Percentiles rank a stretch among this genome's conserved stretches.
Conservation (phyloP, 768 basidiomycete genomes). For the Naematelia aurantialba region DNA sequence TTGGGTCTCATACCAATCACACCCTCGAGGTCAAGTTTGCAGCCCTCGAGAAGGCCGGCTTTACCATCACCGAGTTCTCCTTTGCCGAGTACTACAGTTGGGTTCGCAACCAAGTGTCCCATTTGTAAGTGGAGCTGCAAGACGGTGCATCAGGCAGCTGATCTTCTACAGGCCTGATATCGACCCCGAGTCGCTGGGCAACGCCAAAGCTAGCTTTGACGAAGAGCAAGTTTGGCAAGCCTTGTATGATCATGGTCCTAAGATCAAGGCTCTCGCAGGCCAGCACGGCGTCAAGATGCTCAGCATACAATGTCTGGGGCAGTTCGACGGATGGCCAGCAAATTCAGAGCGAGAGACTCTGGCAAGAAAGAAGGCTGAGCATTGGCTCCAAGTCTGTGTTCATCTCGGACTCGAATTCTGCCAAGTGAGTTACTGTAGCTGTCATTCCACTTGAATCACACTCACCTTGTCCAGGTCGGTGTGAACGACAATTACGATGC, state of each 20-base stretch:
- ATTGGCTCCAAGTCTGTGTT: no score
- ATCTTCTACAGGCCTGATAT: background rate
- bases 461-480: background rate
- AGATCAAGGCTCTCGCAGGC: background rate
- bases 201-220: background rate
- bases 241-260: background rate
- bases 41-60: slow-evolving; percentile 6
- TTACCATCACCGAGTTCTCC: background rate
- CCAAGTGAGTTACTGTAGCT: background rate
- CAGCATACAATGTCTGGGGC: no score
- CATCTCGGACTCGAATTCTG: background rate
- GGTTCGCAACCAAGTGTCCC: background rate
- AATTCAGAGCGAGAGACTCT: no score
- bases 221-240: background rate
- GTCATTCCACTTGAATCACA: background rate
- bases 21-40: slow-evolving; percentile 8
- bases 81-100: background rate
- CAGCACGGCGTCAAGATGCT: no score
- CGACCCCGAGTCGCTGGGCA: background rate
- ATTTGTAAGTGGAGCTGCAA: background rate
- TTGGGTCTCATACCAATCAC: slow-evolving; percentile 1
- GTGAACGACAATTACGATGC: slow-evolving; percentile 10
- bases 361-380: no score
- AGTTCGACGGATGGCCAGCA: no score
- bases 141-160: background rate